These are phyloP conservation scores for Apiospora arundinis DNA, from an alignment of 2,329 filamentous ascomycete species.

Conservation along the genomic window DNA sequence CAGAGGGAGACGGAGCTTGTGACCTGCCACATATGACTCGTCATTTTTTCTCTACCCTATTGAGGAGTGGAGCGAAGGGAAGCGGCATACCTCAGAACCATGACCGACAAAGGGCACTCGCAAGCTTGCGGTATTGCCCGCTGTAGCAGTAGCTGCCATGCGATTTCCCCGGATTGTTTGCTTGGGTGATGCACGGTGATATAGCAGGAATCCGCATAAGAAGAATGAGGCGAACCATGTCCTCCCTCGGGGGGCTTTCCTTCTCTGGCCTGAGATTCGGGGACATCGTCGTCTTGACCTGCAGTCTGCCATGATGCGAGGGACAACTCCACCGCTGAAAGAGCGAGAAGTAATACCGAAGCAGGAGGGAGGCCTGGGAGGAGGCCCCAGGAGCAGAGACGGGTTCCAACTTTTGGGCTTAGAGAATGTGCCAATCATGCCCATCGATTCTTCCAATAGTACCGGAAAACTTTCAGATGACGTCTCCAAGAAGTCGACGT, in stretches of 20 bases:
- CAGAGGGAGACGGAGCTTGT: not conserved
- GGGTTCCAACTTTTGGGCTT: not conserved
- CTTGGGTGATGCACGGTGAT: not conserved
- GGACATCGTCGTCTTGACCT: not conserved
- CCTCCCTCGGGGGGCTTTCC: not conserved
- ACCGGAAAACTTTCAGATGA: not conserved
- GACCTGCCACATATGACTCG: constrained; percentile 8
- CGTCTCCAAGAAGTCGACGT: not conserved
- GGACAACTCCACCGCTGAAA: not conserved
- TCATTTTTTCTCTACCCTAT: not conserved
- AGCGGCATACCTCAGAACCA: not conserved
- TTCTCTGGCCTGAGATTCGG: not conserved
- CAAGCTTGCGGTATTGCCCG: not conserved
- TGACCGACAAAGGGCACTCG: not conserved
- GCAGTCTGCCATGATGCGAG: constrained; percentile 16
- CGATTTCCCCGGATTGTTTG: constrained; percentile 15
- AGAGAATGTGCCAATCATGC: constrained; percentile 8
- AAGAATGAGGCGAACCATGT: constrained; percentile 9
- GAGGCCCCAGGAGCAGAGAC: not conserved
- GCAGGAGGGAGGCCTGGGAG: not conserved
- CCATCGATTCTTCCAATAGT: not conserved
- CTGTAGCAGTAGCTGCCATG: not conserved
- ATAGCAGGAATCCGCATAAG: not conserved
- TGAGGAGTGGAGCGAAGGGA: constrained; percentile 7
- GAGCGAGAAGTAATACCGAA: not conserved